phyloP scores from a whole-genome alignment of 1,139 yeast species.

The Zygosaccharomyces sapae region DNA sequence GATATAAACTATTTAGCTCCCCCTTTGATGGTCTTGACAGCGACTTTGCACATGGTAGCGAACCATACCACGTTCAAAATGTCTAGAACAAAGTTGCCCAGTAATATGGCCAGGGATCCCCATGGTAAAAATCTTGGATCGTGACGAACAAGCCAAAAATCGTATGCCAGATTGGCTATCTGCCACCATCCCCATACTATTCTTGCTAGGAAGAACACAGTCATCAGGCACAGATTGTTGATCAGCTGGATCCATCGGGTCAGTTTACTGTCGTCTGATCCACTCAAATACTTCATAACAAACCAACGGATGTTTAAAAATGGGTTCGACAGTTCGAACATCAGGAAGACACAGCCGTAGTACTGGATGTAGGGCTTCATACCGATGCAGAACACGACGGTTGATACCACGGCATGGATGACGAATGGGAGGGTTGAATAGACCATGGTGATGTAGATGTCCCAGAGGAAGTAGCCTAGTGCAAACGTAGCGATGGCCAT shows the following conservation, averaged over 20 bases:
- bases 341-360: slow-evolving; percentile 77
- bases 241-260: slow-evolving; percentile 42
- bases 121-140: slow-evolving; percentile 44
- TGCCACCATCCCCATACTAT: slow-evolving; percentile 88
- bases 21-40: slow-evolving; percentile 43
- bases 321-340: slow-evolving; percentile 91
- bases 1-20: too few relatives aligned
- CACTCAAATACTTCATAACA: slow-evolving; percentile 54
- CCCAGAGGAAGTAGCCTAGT: slow-evolving; percentile 92
- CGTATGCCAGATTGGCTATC: slow-evolving; percentile 49
- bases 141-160: slow-evolving; percentile 43
- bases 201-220: slow-evolving; percentile 70
- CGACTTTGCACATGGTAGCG: slow-evolving; percentile 74
- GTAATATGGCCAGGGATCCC: slow-evolving; percentile 49
- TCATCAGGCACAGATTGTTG: slow-evolving; percentile 68
- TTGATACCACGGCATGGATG: slow-evolving; percentile 80
- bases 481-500: slow-evolving; percentile 71
- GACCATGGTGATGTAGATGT: slow-evolving; percentile 57
- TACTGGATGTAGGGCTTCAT: slow-evolving; percentile 73
- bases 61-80: slow-evolving; percentile 74
- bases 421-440: slow-evolving; percentile 69
- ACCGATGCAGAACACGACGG: slow-evolving; percentile 64
- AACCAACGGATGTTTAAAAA: slow-evolving; percentile 91
- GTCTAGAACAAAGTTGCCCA: slow-evolving; percentile 63
- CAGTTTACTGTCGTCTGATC: slow-evolving; percentile 35